A percentile compares a stretch with the other conserved stretches of the same genome.
These are phyloP conservation scores for Paramecium primaurelia DNA, from an alignment of 73 alveolate genomes.

Conservation along the genomic window DNA sequence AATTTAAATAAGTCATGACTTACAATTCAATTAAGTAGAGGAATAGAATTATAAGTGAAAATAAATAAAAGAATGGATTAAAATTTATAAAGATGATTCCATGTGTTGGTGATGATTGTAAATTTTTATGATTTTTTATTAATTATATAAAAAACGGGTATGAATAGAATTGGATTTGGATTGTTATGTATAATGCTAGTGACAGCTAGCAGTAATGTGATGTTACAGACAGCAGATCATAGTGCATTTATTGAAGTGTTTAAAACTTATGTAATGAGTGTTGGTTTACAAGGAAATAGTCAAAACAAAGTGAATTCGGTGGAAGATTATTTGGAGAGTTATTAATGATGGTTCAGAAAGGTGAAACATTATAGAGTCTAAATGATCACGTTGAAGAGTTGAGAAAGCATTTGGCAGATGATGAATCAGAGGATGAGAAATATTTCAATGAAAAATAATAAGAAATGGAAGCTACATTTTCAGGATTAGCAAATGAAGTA, in stretches of 20 bases:
- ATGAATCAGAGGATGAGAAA: slow-evolving; percentile 1
- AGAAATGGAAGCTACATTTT: not conserved
- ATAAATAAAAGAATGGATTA: not conserved
- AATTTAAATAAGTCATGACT: not conserved
- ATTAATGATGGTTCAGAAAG: not conserved
- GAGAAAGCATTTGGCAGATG: slow-evolving; percentile 9
- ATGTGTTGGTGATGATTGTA: not conserved
- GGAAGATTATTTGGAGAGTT: not conserved
- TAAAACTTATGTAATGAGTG: not conserved
- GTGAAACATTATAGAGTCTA: not conserved
- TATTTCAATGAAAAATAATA: not conserved
- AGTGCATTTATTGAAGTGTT: not conserved
- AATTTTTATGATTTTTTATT: not conserved
- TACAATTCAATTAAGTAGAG: not conserved
- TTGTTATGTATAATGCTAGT: not conserved
- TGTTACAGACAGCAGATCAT: not conserved
- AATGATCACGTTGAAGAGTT: slow-evolving; percentile 37
- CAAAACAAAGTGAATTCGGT: slow-evolving; percentile 13
- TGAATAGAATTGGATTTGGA: not conserved
- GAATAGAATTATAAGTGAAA: not conserved
- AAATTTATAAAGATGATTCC: not conserved
- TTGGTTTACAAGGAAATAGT: not conserved
- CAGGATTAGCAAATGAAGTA: not conserved
- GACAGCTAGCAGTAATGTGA: not conserved
- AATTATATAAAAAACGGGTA: slow-evolving; percentile 42